These are phyloP conservation scores for Ganoderma sinense DNA, from an alignment of 1,284 basidiomycete genomes.

Conservation along the genomic window DNA sequence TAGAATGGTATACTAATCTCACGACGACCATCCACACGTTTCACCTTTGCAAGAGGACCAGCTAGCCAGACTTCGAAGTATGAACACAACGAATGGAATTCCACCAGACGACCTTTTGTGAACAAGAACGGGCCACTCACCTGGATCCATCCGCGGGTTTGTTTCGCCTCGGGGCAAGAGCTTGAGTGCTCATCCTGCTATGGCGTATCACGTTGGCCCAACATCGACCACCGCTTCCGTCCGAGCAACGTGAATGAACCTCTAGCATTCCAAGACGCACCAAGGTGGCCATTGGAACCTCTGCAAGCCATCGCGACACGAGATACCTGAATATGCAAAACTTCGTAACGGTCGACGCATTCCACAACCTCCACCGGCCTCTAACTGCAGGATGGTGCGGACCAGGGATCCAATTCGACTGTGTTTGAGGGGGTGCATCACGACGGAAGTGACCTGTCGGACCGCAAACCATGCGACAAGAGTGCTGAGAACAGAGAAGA, in stretches of 20 bases:
- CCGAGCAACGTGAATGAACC: background rate
- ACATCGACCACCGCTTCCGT: background rate
- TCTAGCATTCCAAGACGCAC: background rate
- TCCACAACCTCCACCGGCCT: background rate
- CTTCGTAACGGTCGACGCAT: background rate
- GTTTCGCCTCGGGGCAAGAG: background rate
- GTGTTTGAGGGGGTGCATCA: background rate
- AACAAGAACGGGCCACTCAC: background rate
- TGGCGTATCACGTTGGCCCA: background rate
- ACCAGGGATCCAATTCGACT: background rate
- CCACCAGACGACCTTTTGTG: background rate
- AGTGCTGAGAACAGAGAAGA: background rate
- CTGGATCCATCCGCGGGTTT: background rate
- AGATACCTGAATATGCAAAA: background rate
- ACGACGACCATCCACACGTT: background rate
- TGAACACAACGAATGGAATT: background rate
- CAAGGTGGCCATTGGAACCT: background rate
- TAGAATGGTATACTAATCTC: background rate
- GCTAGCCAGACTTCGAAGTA: background rate
- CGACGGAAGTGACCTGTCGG: background rate
- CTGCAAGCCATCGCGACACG: background rate
- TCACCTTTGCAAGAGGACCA: background rate
- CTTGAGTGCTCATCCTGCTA: background rate
- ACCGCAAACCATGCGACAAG: background rate
- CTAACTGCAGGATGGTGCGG: background rate